Evolutionary conservation across 371 early-diverging fungal genomes (phyloP).

Genomic region (Entomophthora muscae): DNA sequence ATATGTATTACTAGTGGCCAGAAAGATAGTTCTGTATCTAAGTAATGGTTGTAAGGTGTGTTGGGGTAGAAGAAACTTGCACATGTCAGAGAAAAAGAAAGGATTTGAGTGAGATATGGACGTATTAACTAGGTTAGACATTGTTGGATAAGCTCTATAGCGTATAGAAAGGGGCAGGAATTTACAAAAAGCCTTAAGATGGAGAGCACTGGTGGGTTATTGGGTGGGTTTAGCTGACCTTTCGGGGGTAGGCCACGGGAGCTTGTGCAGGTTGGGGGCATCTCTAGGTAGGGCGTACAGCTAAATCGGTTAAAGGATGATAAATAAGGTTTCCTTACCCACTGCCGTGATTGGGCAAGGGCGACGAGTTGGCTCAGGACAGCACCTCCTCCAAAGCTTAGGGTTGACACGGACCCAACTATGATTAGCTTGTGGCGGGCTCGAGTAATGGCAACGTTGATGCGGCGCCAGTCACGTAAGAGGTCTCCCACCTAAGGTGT

Average conservation of each 20-base stretch:
- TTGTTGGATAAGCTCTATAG: too few species aligned
- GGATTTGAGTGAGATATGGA: too few species aligned
- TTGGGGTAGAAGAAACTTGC: too few species aligned
- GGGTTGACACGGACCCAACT: slow-evolving; percentile 59
- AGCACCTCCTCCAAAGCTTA: slow-evolving; percentile 13
- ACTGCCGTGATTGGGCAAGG: neutral
- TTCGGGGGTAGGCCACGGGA: neutral
- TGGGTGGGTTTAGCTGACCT: too few species aligned
- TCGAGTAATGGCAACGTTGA: slow-evolving; percentile 97
- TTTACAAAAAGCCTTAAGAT: too few species aligned
- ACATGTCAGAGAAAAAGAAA: too few species aligned
- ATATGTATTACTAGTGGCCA: too few species aligned
- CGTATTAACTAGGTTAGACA: too few species aligned
- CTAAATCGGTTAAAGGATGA: neutral
- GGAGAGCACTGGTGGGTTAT: too few species aligned
- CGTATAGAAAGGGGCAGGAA: too few species aligned
- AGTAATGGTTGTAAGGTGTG: too few species aligned
- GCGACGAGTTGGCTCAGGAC: neutral
- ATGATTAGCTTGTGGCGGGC: slow-evolving; percentile 82
- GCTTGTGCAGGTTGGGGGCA: neutral
- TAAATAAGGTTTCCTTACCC: neutral
- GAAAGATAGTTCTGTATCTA: too few species aligned
- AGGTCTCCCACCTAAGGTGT: slow-evolving; percentile 56
- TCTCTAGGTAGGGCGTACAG: neutral
- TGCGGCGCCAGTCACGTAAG: slow-evolving; percentile 76